Conservation (phyloP, 768 basidiomycete species). For the Pulveroboletus sp. region DNA sequence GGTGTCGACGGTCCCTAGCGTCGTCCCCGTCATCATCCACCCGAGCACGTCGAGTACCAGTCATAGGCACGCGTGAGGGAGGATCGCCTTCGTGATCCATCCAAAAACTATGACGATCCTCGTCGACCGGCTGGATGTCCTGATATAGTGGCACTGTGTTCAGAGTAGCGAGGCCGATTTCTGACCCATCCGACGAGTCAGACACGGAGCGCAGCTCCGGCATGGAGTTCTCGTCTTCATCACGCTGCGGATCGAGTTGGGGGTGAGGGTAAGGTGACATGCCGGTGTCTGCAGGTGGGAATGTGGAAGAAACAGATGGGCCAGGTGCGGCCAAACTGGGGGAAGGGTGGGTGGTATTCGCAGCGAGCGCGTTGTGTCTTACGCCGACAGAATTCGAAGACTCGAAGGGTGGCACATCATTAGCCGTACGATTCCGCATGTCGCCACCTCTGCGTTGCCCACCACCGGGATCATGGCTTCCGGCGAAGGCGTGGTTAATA, state of each 20-base stretch:
- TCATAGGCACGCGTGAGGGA: conserved; percentile 30
- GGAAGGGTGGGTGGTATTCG: conserved; percentile 1
- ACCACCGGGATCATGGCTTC: conserved; percentile 1
- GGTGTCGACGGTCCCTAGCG: conserved; percentile 59
- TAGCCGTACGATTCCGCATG: not conserved
- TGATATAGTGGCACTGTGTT: conserved; percentile 25
- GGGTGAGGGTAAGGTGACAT: conserved; percentile 9
- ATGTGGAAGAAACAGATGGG: conserved; percentile 1
- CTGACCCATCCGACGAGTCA: conserved; percentile 36
- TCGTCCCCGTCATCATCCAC: conserved; percentile 61
- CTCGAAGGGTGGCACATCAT: conserved; percentile 3
- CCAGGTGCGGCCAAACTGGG: not conserved
- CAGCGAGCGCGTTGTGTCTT: not conserved
- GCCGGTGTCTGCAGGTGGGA: conserved; percentile 2
- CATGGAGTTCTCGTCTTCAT: conserved; percentile 38
- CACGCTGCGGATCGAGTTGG: conserved; percentile 3
- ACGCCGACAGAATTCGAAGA: not conserved
- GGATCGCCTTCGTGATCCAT: conserved; percentile 29
- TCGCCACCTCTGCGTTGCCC: not conserved
- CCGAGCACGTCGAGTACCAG: conserved; percentile 44
- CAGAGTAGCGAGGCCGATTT: conserved; percentile 27
- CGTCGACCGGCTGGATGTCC: conserved; percentile 24
- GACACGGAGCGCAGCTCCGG: conserved; percentile 38
- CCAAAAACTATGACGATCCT: conserved; percentile 28
- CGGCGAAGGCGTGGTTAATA: conserved; percentile 29